phyloP scores from a whole-genome alignment of 2,329 filamentous ascomycete genomes.

The Laburnicola sp. region DNA sequence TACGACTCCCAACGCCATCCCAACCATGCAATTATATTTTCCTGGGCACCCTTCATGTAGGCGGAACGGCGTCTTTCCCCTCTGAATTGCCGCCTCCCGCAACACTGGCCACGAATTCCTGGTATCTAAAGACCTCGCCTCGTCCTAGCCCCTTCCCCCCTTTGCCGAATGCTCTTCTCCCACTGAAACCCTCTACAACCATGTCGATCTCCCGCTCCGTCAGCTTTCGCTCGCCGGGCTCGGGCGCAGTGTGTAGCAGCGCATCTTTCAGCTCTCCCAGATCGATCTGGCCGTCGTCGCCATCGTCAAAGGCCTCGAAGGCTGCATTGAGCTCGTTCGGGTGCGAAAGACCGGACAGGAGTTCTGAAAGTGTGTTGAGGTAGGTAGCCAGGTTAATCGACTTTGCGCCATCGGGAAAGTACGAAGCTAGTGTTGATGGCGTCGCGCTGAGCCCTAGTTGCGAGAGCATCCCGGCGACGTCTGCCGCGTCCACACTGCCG shows the following conservation, averaged over 20 bases:
- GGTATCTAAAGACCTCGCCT: slow-evolving; percentile 90
- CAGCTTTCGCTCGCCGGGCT: slow-evolving; percentile 49
- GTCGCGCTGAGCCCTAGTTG: slow-evolving; percentile 81
- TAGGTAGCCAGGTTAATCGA: slow-evolving; percentile 84
- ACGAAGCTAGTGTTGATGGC: slow-evolving; percentile 70
- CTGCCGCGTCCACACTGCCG: slow-evolving; percentile 77
- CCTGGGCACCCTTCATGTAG: slow-evolving; percentile 9
- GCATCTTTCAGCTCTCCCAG: slow-evolving; percentile 80
- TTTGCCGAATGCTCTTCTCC: slow-evolving; percentile 79
- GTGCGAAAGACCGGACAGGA: slow-evolving; percentile 74
- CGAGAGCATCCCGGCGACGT: slow-evolving; percentile 83
- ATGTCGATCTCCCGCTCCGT: slow-evolving; percentile 71
- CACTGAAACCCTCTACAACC: slow-evolving; percentile 84
- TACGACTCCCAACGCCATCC: background rate
- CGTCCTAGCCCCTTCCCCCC: slow-evolving; percentile 54
- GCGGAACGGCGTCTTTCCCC: slow-evolving; percentile 16
- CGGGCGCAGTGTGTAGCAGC: slow-evolving; percentile 77
- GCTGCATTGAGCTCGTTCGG: slow-evolving; percentile 81
- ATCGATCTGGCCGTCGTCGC: slow-evolving; percentile 92
- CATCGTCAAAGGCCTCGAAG: slow-evolving; percentile 92
- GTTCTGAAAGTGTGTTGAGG: slow-evolving; percentile 76
- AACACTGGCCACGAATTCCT: slow-evolving; percentile 75
- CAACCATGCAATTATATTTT: background rate
- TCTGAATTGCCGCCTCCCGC: slow-evolving; percentile 43
- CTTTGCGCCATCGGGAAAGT: slow-evolving; percentile 75